Base-by-base conservation (phyloP, 169 alveolate genomes). In the Neospora caninum region DNA sequence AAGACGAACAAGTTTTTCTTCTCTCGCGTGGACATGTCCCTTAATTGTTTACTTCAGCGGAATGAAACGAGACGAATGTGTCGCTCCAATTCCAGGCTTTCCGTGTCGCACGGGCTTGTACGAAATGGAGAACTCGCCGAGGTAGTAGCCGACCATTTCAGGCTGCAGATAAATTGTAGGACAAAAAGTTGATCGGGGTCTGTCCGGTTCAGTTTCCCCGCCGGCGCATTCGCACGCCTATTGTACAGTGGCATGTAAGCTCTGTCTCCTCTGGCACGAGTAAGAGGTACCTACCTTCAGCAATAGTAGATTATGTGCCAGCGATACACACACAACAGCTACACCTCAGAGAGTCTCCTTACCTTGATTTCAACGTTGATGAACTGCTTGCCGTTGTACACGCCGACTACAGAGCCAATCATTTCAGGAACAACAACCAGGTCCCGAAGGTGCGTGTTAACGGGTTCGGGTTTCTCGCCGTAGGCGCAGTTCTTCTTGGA, bases 41-140 rank as follows among this genome's bases (percentile, higher is more conserved):
- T 64, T 64, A 29, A 29, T 25, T 53, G 64, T 88, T 92, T 95
- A 95, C 88, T 95, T 95, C 53, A 88, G 94, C 0, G 95, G 94
- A 80, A 94, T 91, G 94, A 84, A 95, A 25, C 95, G 95, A 70
- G 95, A 93, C 49, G 95, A 82, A 87, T 95, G 93, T 25, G 95
- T 88, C 45, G 99, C 99, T 41, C 99, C 99, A 54, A 98, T 98
- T 70, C 99, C 99, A 58, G 99, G 99, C 94, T 98, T 99, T 80
- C 99, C 99, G 97, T 99, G 99, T 94, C 98, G 97, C 83, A 99
- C 99, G 95, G 99, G 99, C 98, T 99, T 99, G 99, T 99, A 99
- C 80, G 99, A 98, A 96, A 99, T 98, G 84, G 99, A 98, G 98
- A 99, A 99, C 97, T 99, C 99, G 39, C 99, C 99, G 92, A 99